A percentile compares a stretch with the other conserved stretches of the same genome.
phyloP scores from a whole-genome alignment of 2,329 filamentous ascomycete species.

The Lecanicillium sp. region DNA sequence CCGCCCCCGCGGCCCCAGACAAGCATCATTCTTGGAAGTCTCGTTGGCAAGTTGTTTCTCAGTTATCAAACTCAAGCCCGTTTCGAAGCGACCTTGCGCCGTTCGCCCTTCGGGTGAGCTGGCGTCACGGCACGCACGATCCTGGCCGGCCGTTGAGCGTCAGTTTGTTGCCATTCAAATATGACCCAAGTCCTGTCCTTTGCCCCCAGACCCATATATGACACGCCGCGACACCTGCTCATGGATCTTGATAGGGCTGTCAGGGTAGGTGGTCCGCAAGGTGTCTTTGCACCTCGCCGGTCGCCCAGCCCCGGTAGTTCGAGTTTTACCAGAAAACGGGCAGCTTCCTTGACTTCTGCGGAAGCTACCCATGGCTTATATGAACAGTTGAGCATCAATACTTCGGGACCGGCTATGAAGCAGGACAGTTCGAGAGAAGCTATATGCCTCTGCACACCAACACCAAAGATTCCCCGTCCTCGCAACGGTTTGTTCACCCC shows the following conservation, averaged over 20 bases:
- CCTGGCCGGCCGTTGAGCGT: constrained; percentile 4
- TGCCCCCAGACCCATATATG: constrained; percentile 20
- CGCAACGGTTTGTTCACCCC: constrained; percentile 48
- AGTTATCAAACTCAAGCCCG: not conserved
- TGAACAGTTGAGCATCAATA: constrained; percentile 25
- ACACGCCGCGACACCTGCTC: constrained; percentile 18
- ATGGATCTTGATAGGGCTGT: constrained; percentile 20
- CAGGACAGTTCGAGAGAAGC: constrained; percentile 33
- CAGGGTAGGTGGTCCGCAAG: constrained; percentile 13
- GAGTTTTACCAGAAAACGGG: constrained; percentile 33
- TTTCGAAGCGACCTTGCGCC: constrained; percentile 3
- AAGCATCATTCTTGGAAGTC: not conserved
- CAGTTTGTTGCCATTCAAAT: constrained; percentile 13
- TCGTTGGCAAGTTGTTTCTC: not conserved
- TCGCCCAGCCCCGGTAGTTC: constrained; percentile 13
- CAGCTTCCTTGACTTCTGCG: constrained; percentile 39
- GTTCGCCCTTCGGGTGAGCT: not conserved
- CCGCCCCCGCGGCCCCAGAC: constrained; percentile 6
- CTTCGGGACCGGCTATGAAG: constrained; percentile 23
- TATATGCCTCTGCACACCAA: constrained; percentile 51
- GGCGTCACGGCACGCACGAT: not conserved
- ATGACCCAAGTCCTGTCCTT: constrained; percentile 23
- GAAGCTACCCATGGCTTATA: constrained; percentile 35
- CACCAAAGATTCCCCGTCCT: constrained; percentile 52
- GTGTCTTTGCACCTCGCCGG: constrained; percentile 14